These are phyloP conservation scores for Trichoderma erinaceum DNA, from an alignment of 495 filamentous ascomycete species.

Conservation along the genomic window DNA sequence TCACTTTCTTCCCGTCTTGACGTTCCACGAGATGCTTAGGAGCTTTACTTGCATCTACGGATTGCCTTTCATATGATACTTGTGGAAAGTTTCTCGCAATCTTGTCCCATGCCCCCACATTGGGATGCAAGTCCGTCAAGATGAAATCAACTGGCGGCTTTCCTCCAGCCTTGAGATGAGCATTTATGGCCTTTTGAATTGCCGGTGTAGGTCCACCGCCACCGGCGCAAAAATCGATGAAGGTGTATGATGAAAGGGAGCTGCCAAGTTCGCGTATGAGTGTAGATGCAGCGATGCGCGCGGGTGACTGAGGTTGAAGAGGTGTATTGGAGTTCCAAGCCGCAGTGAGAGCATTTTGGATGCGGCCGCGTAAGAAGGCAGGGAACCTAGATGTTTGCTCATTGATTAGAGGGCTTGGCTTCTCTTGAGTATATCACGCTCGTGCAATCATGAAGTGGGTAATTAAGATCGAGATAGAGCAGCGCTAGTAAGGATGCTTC, in stretches of 20 bases:
- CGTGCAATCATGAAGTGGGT: neutral
- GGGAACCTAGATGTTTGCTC: conserved; percentile 39
- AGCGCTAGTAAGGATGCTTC: conserved; percentile 15
- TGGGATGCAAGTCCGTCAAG: conserved; percentile 64
- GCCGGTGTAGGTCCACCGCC: conserved; percentile 60
- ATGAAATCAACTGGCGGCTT: conserved; percentile 51
- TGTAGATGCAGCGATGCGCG: conserved; percentile 40
- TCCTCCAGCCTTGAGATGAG: conserved; percentile 24
- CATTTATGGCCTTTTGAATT: conserved; percentile 55
- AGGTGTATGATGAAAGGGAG: conserved; percentile 42
- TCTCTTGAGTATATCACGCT: neutral
- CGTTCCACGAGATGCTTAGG: conserved; percentile 37
- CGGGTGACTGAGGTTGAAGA: conserved; percentile 42
- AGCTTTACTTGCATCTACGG: conserved; percentile 57
- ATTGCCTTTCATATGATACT: conserved; percentile 48
- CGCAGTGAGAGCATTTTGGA: conserved; percentile 47
- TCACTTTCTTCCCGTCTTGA: conserved; percentile 42
- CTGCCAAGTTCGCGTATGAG: conserved; percentile 38
- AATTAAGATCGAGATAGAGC: neutral
- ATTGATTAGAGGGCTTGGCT: neutral
- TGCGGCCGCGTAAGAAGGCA: conserved; percentile 41
- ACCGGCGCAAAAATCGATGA: conserved; percentile 72
- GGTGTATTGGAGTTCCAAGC: conserved; percentile 43
- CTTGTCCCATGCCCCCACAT: conserved; percentile 54
- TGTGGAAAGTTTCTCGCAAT: conserved; percentile 42